Conservation (phyloP, 768 basidiomycete genomes). For the Podaxis sp. region DNA sequence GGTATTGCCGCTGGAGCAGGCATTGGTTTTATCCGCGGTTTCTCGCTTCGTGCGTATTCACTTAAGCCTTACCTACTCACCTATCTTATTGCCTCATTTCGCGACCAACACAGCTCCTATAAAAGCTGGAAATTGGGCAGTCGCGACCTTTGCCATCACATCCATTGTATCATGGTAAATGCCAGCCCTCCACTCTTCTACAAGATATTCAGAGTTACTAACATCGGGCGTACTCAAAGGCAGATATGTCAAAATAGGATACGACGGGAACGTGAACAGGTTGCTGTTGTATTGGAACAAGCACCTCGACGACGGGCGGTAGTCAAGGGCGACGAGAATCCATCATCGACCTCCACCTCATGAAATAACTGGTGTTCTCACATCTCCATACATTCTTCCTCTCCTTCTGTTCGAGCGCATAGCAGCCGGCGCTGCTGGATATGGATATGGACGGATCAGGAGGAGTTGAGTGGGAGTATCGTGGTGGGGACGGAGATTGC, state of each 20-base stretch:
- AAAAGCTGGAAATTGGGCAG: constrained; percentile 76
- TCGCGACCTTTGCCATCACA: constrained; percentile 69
- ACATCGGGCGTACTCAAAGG: constrained; percentile 33
- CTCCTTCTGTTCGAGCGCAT: neutral
- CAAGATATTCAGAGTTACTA: neutral
- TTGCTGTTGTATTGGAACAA: constrained; percentile 30
- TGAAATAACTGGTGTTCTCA: neutral
- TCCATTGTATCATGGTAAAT: constrained; percentile 67
- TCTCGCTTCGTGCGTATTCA: constrained; percentile 57
- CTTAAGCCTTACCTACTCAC: neutral
- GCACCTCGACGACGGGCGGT: constrained; percentile 11
- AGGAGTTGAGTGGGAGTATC: neutral
- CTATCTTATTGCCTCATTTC: neutral
- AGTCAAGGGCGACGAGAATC: neutral
- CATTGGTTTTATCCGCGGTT: constrained; percentile 70
- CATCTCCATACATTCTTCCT: neutral
- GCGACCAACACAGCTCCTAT: constrained; percentile 45
- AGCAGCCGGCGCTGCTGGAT: neutral
- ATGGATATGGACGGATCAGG: neutral
- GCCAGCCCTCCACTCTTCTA: neutral
- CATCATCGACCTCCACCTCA: constrained; percentile 10
- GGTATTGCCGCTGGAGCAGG: constrained; percentile 82
- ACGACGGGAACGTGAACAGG: constrained; percentile 50
- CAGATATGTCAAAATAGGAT: constrained; percentile 62
- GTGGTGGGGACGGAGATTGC: neutral